phyloP scores from a whole-genome alignment of 1,139 yeast species.

The Yamadazyma blattariae region DNA sequence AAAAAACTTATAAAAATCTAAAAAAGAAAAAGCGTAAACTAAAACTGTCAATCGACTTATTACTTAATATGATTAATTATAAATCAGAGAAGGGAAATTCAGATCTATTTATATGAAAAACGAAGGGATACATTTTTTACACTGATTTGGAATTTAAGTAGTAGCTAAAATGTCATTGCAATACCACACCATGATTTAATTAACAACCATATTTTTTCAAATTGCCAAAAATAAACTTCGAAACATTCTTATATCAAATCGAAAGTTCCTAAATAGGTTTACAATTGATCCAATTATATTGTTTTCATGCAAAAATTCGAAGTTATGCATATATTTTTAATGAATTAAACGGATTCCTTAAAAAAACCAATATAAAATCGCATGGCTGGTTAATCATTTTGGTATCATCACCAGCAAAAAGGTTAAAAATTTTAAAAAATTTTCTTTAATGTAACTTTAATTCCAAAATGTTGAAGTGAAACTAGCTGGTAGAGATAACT shows the following conservation, averaged over 20 bases:
- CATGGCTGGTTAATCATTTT: conserved; percentile 2
- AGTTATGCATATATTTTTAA: not conserved
- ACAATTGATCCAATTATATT: not conserved
- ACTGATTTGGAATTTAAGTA: no score
- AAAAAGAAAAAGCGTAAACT: not conserved
- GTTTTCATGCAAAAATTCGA: conserved; percentile 1
- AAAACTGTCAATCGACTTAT: conserved; percentile 1
- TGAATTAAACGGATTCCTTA: no score
- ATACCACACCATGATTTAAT: not conserved
- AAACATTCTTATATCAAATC: conserved; percentile 1
- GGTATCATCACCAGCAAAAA: not conserved
- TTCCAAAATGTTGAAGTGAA: not conserved
- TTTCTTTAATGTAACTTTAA: not conserved
- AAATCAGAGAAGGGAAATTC: no score
- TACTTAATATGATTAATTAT: no score
- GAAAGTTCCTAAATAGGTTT: not conserved
- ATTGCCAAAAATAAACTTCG: conserved; percentile 1
- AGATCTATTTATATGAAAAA: no score
- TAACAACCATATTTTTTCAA: conserved; percentile 3
- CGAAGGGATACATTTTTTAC: no score
- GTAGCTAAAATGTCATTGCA: no score
- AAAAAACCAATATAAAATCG: not conserved
- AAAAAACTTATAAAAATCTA: not conserved
- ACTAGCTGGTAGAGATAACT: conserved; percentile 1
- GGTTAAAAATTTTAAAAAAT: no score